Conservation (phyloP, 768 basidiomycete species). For the Trametes cingulata region DNA sequence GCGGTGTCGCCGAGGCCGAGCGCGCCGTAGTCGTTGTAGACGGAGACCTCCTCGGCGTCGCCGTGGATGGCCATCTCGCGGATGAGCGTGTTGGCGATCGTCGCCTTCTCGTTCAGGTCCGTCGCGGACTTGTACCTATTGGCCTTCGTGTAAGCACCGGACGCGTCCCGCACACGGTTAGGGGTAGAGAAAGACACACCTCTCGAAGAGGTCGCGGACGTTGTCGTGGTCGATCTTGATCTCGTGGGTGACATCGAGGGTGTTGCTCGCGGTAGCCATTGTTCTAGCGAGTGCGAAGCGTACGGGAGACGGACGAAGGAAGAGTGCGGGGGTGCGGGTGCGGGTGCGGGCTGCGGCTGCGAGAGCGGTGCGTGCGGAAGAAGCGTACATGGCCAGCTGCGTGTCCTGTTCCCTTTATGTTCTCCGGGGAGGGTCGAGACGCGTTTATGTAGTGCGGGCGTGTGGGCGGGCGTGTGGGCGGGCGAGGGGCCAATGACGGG, state of each 20-base stretch:
- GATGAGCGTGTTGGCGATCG: slow-evolving; percentile 23
- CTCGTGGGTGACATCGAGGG: slow-evolving; percentile 23
- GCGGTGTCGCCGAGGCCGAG: slow-evolving; percentile 21
- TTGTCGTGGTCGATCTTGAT: slow-evolving; percentile 31
- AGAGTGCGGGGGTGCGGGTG: slow-evolving; percentile 5
- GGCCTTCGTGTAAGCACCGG: not conserved
- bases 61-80: slow-evolving; percentile 24
- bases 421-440: not conserved
- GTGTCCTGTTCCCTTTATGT: not conserved
- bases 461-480: no score
- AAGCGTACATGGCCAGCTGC: not conserved
- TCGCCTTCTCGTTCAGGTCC: slow-evolving; percentile 10
- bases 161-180: not conserved
- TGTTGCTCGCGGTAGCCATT: slow-evolving; percentile 8
- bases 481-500: not conserved
- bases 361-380: not conserved
- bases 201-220: slow-evolving; percentile 25
- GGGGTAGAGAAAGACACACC: not conserved
- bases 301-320: not conserved
- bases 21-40: slow-evolving; percentile 21
- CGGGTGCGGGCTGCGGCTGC: not conserved
- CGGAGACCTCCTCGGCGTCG: slow-evolving; percentile 24
- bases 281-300: not conserved
- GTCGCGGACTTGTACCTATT: slow-evolving; percentile 15
- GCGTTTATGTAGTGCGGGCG: not conserved